These are phyloP conservation scores for Coemansia sp. DNA, from an alignment of 192 early-diverging fungal species.

Conservation along the genomic window DNA sequence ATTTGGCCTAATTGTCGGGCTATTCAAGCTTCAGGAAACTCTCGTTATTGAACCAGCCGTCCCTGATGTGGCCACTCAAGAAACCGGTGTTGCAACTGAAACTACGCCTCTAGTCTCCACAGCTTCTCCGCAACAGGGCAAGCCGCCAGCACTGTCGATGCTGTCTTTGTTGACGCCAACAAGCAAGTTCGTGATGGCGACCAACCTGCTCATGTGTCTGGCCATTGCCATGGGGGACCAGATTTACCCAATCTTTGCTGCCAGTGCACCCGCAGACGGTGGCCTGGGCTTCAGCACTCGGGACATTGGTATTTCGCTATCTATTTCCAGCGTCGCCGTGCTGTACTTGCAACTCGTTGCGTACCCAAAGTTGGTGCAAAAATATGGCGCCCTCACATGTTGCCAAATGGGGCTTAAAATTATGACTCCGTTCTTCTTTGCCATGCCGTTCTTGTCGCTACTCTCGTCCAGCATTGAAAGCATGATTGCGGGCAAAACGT, in stretches of 20 bases:
- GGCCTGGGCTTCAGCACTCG: slow-evolving; percentile 56
- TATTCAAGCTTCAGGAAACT: slow-evolving; percentile 62
- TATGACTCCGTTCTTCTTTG: slow-evolving; percentile 11
- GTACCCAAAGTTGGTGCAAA: slow-evolving; percentile 45
- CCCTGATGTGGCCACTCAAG: neutral
- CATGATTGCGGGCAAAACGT: neutral
- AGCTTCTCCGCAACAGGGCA: neutral
- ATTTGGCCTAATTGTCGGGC: slow-evolving; percentile 62
- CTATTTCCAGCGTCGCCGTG: slow-evolving; percentile 36
- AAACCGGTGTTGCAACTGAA: neutral
- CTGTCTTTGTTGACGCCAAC: slow-evolving; percentile 23
- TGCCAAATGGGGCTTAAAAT: slow-evolving; percentile 5
- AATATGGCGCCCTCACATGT: slow-evolving; percentile 32
- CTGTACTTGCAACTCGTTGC: slow-evolving; percentile 55
- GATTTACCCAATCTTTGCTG: slow-evolving; percentile 48
- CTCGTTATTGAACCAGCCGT: neutral
- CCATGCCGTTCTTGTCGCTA: slow-evolving; percentile 11
- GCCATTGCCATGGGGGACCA: slow-evolving; percentile 30
- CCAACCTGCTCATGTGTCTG: slow-evolving; percentile 26
- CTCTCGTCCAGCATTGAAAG: neutral
- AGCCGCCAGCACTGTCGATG: slow-evolving; percentile 8
- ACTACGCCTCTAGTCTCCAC: slow-evolving; percentile 11
- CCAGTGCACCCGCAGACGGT: slow-evolving; percentile 34
- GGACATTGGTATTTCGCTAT: slow-evolving; percentile 54
- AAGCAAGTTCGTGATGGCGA: slow-evolving; percentile 15